phyloP scores from a whole-genome alignment of 495 filamentous ascomycete species.

The Aspergillus sclerotioniger region DNA sequence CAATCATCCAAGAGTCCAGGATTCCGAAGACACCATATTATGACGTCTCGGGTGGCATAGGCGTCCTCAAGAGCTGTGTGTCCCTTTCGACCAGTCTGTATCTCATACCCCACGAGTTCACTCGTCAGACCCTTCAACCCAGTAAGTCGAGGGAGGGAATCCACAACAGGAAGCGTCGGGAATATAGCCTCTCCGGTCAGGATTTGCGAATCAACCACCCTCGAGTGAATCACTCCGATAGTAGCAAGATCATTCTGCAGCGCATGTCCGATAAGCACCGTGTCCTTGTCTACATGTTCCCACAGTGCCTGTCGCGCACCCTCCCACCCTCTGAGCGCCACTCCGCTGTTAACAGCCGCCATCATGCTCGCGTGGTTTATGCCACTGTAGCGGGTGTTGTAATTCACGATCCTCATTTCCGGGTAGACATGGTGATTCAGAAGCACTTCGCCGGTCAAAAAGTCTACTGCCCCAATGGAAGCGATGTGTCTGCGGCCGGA shows the following conservation, averaged over 20 bases:
- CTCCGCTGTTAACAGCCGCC: conserved; percentile 26
- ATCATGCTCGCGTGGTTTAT: conserved; percentile 30
- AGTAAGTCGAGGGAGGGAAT: conserved; percentile 18
- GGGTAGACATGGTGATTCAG: conserved; percentile 43
- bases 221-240: conserved; percentile 40
- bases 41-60: conserved; percentile 37
- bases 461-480: conserved; percentile 41
- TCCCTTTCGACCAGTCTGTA: conserved; percentile 32
- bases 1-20: conserved; percentile 21
- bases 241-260: conserved; percentile 43
- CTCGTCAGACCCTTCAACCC: conserved; percentile 32
- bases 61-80: conserved; percentile 44
- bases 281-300: conserved; percentile 36
- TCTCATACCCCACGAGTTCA: conserved; percentile 27
- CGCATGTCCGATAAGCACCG: conserved; percentile 47
- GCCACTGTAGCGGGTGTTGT: conserved; percentile 38
- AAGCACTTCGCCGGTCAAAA: conserved; percentile 46
- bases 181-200: conserved; percentile 28
- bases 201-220: conserved; percentile 40
- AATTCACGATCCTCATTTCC: conserved; percentile 28
- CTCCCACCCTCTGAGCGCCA: conserved; percentile 39
- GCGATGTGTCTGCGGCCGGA: conserved; percentile 18
- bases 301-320: conserved; percentile 39
- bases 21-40: conserved; percentile 36
- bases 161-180: background rate